These are phyloP conservation scores for Phytophthora colocasiae DNA, from an alignment of 352 stramenopile genomes.

Conservation along the genomic window DNA sequence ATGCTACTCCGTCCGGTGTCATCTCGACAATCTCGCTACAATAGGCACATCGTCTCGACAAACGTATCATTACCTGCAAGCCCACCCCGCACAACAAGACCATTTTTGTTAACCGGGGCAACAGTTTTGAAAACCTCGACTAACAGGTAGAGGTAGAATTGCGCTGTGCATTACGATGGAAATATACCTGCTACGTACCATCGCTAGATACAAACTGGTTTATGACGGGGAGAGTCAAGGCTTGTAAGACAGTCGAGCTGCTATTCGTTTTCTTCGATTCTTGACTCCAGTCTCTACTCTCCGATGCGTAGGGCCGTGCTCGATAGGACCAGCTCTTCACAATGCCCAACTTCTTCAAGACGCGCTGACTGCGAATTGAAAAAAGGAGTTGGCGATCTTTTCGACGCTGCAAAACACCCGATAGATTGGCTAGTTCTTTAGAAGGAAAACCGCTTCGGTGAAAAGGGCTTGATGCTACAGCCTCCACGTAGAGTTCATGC, in stretches of 20 bases:
- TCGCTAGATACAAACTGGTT: neutral
- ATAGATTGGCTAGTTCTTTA: constrained; percentile 34
- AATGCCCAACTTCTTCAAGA: constrained; percentile 52
- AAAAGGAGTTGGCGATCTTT: constrained; percentile 48
- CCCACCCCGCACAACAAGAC: constrained; percentile 1
- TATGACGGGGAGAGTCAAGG: neutral
- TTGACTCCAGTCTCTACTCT: neutral
- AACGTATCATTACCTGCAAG: constrained; percentile 4
- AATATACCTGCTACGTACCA: constrained; percentile 3
- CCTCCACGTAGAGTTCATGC: constrained; percentile 57
- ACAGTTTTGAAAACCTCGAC: constrained; percentile 11
- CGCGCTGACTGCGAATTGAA: constrained; percentile 34
- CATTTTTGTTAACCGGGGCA: constrained; percentile 13
- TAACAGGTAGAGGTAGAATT: neutral
- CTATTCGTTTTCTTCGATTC: neutral
- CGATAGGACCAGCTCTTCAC: constrained; percentile 23
- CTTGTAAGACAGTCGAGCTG: constrained; percentile 8
- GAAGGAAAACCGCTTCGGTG: constrained; percentile 22
- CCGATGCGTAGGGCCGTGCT: constrained; percentile 6
- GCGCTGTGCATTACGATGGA: neutral
- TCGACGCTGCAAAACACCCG: constrained; percentile 33
- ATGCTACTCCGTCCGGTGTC: constrained; percentile 19
- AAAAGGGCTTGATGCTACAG: constrained; percentile 56
- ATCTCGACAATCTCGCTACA: constrained; percentile 17
- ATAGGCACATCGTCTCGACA: neutral